Evolutionary conservation across 2,329 filamentous ascomycete species (phyloP), one percentile per base, ranked within the genome.

Genomic region (Xylaria sp.): DNA sequence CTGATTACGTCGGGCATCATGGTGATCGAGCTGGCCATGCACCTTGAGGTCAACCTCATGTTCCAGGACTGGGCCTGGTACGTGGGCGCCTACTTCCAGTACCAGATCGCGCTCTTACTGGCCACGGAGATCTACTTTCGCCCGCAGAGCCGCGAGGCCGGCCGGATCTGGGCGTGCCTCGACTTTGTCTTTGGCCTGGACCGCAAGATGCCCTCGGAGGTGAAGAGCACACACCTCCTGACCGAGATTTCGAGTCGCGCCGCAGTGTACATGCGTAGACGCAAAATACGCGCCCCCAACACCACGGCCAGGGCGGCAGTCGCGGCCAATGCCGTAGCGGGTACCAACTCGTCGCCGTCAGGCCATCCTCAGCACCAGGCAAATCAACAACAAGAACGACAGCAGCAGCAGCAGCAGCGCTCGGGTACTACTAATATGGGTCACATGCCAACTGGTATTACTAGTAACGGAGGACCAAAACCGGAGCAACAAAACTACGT

Each of bases 131-230:
- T 93, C 3, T 91, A 89, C 75, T 85, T 85, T 55, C 83, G 85
- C 48, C 86, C 88, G 0, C 80, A 85, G 61, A 82, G 85, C 56
- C 83, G 83, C 59, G 85, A 91, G 68, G 88, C 88, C 1, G 84
- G 86, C 27, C 85, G 91, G 8, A 91, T 93, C 66, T 93, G 92
- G 91, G 81, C 82, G 39, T 91, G 89, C 73, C 81, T 93, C 30
- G 90, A 94, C 75, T 93, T 89, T 75, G 88, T 92, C 27, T 94
- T 93, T 76, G 86, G 88, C 59, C 81, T 90, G 32, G 85, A 90
- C 36, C 76, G 83, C 4, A 78, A 82, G 39, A 77, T 87, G 50
- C 78, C 84, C 12, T 84, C 84, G 2, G 82, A 84, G 19, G 82
- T 87, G 51, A 93, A 93, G 76, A 85, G 84, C 11, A 80, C 87